Evolutionary conservation across 2,329 filamentous ascomycete species (phyloP).

Genomic region (Colletotrichum truncatum): DNA sequence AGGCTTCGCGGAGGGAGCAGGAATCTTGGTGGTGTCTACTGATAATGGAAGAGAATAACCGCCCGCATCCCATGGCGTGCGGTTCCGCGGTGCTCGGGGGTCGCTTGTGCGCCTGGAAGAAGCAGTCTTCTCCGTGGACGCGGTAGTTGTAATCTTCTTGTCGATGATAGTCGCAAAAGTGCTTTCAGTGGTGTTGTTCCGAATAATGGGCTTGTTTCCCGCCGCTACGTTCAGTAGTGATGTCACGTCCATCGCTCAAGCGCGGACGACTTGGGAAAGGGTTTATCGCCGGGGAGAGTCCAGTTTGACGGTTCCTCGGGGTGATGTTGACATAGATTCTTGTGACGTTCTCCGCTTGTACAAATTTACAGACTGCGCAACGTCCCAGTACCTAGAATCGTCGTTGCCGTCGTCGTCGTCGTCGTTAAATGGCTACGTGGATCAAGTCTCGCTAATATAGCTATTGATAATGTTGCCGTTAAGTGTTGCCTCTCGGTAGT

Average conservation of each 20-base stretch:
- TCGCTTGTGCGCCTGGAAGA: constrained; percentile 30
- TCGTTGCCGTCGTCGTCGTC: not conserved
- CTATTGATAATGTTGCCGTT: not conserved
- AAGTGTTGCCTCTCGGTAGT: not conserved
- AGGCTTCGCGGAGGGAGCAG: constrained; percentile 32
- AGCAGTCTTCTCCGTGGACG: constrained; percentile 28
- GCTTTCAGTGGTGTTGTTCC: constrained; percentile 21
- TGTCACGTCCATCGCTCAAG: constrained; percentile 34
- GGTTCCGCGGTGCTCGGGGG: constrained; percentile 36
- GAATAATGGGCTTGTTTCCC: constrained; percentile 30
- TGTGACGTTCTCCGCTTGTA: not conserved
- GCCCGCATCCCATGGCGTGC: constrained; percentile 61
- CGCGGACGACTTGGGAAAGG: constrained; percentile 26
- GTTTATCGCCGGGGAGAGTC: constrained; percentile 21
- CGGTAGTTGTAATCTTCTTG: constrained; percentile 1
- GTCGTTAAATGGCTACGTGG: not conserved
- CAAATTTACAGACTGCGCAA: no score
- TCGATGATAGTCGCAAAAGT: constrained; percentile 17
- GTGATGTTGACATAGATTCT: not conserved
- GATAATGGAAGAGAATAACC: constrained; percentile 57
- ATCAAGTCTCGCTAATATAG: not conserved
- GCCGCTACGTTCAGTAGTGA: constrained; percentile 33
- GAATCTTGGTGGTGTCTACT: constrained; percentile 47
- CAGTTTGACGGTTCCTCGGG: constrained; percentile 25
- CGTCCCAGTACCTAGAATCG: not conserved